Evolutionary conservation across 495 filamentous ascomycete species (phyloP).

Genomic region (Aspergillus indologenus): DNA sequence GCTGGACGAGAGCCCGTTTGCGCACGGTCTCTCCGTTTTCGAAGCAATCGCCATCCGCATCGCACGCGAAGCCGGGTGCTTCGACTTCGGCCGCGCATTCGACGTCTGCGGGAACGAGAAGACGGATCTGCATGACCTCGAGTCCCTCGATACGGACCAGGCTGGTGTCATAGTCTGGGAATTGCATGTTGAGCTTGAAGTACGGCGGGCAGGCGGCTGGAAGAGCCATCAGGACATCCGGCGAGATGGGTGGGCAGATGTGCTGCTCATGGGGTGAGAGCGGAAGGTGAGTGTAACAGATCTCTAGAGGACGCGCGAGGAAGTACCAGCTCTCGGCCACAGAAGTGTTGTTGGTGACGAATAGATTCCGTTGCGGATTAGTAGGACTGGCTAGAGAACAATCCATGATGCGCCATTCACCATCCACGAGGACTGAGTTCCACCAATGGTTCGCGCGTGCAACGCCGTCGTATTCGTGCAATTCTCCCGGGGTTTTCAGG

Average conservation of each 20-base stretch:
- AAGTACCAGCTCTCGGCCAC: conserved; percentile 89
- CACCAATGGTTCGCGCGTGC: conserved; percentile 94
- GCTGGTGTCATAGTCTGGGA: conserved; percentile 90
- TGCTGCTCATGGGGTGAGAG: conserved; percentile 84
- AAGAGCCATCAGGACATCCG: conserved; percentile 78
- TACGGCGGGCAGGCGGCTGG: conserved; percentile 82
- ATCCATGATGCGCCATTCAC: conserved; percentile 96
- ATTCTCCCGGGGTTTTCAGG: conserved; percentile 85
- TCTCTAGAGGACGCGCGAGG: conserved; percentile 76
- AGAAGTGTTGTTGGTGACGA: conserved; percentile 66
- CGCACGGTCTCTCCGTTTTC: conserved; percentile 84
- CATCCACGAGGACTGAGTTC: conserved; percentile 92
- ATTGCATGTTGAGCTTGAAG: conserved; percentile 74
- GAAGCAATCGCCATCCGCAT: conserved; percentile 87
- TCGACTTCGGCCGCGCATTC: conserved; percentile 95
- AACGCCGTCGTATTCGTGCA: conserved; percentile 66
- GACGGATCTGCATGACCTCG: conserved; percentile 85
- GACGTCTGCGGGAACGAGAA: conserved; percentile 81
- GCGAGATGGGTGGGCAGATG: conserved; percentile 80
- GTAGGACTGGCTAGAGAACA: conserved; percentile 88
- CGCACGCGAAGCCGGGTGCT: conserved; percentile 70
- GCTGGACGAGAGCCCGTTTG: conserved; percentile 85
- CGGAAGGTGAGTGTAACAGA: conserved; percentile 94
- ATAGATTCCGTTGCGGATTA: conserved; percentile 71
- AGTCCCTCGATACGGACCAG: conserved; percentile 81